Conservation (phyloP, 2,329 filamentous ascomycete species). For the Rhinocladiella mackenziei region DNA sequence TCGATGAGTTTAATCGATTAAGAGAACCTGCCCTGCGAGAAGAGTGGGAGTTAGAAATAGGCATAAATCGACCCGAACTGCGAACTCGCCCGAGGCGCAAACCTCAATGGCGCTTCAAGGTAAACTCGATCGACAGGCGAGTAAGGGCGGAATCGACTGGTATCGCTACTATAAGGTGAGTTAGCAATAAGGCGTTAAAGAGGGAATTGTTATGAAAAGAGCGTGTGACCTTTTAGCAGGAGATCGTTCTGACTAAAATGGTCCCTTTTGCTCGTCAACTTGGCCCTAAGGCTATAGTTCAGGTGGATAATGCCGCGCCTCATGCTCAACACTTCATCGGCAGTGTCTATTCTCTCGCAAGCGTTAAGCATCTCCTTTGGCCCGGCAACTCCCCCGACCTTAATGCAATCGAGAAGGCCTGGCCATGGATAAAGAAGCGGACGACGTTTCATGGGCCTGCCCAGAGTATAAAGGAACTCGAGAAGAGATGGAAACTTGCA, state of each 20-base stretch:
- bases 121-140: conserved; percentile 22
- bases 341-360: conserved; percentile 7
- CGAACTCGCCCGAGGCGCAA: conserved; percentile 10
- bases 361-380: conserved; percentile 16
- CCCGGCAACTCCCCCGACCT: conserved; percentile 29
- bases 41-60: conserved; percentile 24
- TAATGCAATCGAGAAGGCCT: conserved; percentile 28
- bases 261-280: conserved; percentile 26
- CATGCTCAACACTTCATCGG: conserved; percentile 12
- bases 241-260: conserved; percentile 23
- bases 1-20: conserved; percentile 25
- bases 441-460: conserved; percentile 23
- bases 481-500: neutral
- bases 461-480: neutral
- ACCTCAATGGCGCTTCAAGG: conserved; percentile 20
- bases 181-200: too few species aligned
- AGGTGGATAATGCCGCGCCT: conserved; percentile 27
- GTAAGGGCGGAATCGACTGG: conserved; percentile 26
- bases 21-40: conserved; percentile 9
- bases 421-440: conserved; percentile 25
- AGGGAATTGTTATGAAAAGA: neutral
- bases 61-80: conserved; percentile 22
- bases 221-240: conserved; percentile 1
- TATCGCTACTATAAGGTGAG: conserved; percentile 23
- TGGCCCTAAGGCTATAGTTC: conserved; percentile 24